A percentile compares a stretch with the other conserved stretches of the same genome.
phyloP scores from a whole-genome alignment of 2,329 filamentous ascomycete genomes.

The Annulohypoxylon truncatum region DNA sequence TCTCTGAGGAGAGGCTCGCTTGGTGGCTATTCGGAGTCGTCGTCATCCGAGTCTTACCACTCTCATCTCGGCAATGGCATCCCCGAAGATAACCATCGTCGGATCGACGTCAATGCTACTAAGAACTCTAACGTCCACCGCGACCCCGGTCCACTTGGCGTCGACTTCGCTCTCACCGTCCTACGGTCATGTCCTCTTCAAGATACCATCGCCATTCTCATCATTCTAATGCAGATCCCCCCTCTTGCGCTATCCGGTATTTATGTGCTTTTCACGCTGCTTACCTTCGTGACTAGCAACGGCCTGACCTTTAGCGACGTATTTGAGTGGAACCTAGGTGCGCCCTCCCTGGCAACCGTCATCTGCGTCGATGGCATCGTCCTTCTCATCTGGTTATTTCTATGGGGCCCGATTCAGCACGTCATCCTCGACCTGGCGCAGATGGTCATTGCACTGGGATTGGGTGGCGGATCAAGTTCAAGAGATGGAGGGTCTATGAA shows the following conservation, averaged over 20 bases:
- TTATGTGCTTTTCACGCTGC: conserved; percentile 90
- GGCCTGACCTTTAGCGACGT: conserved; percentile 89
- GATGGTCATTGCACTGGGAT: conserved; percentile 89
- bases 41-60: conserved; percentile 63
- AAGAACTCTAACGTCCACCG: conserved; percentile 76
- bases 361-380: conserved; percentile 86
- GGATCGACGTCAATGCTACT: conserved; percentile 76
- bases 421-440: conserved; percentile 91
- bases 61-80: conserved; percentile 52
- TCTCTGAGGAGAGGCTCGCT: conserved; percentile 50
- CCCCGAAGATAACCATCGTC: conserved; percentile 66
- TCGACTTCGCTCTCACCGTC: conserved; percentile 83
- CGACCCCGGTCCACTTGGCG: conserved; percentile 72
- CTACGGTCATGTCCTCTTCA: conserved; percentile 89
- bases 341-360: conserved; percentile 86
- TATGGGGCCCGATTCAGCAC: conserved; percentile 88
- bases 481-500: conserved; percentile 73
- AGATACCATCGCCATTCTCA: conserved; percentile 96
- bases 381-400: conserved; percentile 85
- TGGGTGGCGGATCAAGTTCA: conserved; percentile 82
- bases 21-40: conserved; percentile 66
- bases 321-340: conserved; percentile 87
- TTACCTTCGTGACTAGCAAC: conserved; percentile 89
- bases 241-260: conserved; percentile 88
- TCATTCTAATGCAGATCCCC: conserved; percentile 92